Percentiles rank a stretch among this genome's conserved stretches.
Evolutionary conservation across 169 alveolate genomes (phyloP).

Genomic region (Cryptosporidium sp.): DNA sequence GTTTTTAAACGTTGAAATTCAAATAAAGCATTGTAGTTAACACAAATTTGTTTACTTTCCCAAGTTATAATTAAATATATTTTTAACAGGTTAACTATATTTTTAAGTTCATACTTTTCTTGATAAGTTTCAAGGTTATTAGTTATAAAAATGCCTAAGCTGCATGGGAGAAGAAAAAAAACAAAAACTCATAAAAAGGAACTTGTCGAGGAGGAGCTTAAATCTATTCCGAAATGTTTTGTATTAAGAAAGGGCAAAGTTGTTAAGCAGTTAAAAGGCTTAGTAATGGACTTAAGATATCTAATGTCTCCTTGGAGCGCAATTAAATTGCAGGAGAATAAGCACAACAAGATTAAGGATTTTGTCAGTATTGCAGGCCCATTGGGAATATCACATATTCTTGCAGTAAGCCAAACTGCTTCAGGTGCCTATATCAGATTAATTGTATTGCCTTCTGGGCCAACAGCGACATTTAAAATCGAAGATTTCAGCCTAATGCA

Average conservation of each 20-base stretch:
- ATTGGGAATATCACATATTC: constrained; percentile 79
- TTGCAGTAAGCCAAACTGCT: constrained; percentile 77
- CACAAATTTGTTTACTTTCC: neutral
- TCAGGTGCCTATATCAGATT: constrained; percentile 77
- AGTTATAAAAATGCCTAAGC: constrained; percentile 26
- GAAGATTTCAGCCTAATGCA: constrained; percentile 69
- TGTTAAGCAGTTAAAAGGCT: constrained; percentile 37
- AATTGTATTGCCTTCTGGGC: constrained; percentile 79
- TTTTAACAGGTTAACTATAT: neutral
- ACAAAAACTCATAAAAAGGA: constrained; percentile 68
- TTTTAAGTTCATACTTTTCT: neutral
- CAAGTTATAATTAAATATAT: neutral
- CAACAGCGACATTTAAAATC: constrained; percentile 77
- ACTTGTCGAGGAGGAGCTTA: constrained; percentile 60
- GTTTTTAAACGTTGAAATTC: neutral
- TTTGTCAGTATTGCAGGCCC: constrained; percentile 76
- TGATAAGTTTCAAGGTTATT: neutral
- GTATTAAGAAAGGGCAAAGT: constrained; percentile 77
- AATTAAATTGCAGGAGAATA: constrained; percentile 68
- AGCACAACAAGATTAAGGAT: constrained; percentile 75
- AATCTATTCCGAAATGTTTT: constrained; percentile 77
- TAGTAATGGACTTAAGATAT: constrained; percentile 78
- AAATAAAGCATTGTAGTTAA: neutral
- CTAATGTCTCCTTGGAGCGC: constrained; percentile 80
- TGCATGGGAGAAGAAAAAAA: constrained; percentile 64